Percentiles rank a stretch among this genome's conserved stretches.
Evolutionary conservation across 2,329 filamentous ascomycete species (phyloP).

Genomic region (Aspergillus sojae): DNA sequence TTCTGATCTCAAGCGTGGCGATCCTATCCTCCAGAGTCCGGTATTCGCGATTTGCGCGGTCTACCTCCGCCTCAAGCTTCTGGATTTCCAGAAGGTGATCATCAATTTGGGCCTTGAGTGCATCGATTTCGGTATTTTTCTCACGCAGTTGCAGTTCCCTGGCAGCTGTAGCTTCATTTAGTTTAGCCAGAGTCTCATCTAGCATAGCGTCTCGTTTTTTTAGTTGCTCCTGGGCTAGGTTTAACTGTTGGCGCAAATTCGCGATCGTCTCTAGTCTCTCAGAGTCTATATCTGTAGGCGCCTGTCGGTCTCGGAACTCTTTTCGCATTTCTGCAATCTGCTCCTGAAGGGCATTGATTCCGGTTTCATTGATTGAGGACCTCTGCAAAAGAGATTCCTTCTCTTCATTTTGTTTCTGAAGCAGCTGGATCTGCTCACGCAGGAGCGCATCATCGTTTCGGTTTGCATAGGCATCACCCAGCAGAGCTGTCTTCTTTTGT

Average conservation of each 20-base stretch:
- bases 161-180: constrained; percentile 35
- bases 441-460: constrained; percentile 27
- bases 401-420: constrained; percentile 33
- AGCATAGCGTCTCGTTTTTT: constrained; percentile 37
- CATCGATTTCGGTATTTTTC: constrained; percentile 41
- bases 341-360: constrained; percentile 31
- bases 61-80: constrained; percentile 37
- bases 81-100: constrained; percentile 39
- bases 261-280: constrained; percentile 37
- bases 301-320: constrained; percentile 30
- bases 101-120: constrained; percentile 38
- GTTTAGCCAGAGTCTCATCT: constrained; percentile 34
- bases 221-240: constrained; percentile 36
- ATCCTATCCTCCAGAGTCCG: constrained; percentile 37
- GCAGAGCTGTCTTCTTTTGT: constrained; percentile 32
- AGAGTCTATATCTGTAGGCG: constrained; percentile 25
- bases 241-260: constrained; percentile 36
- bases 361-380: constrained; percentile 22
- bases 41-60: constrained; percentile 36
- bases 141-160: constrained; percentile 40
- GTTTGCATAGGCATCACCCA: constrained; percentile 31
- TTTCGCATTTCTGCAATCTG: constrained; percentile 37
- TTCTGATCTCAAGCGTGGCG: constrained; percentile 37
- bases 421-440: constrained; percentile 32
- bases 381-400: constrained; percentile 28